Evolutionary conservation across 306 rosid species (phyloP).

Genomic region (Acacia melanoxylon): DNA sequence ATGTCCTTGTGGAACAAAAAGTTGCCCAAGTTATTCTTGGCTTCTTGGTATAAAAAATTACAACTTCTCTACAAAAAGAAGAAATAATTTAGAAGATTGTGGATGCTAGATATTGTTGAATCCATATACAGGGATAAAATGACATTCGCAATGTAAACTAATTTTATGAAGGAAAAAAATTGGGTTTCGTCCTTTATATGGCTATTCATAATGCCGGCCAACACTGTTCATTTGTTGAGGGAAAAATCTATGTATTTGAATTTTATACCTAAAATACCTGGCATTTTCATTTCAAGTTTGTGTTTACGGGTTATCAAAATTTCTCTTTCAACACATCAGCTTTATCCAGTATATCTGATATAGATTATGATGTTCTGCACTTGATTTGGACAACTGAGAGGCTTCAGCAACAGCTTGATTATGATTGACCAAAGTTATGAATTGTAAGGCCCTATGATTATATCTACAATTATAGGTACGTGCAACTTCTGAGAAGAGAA

Average conservation of each 20-base stretch:
- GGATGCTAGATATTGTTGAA: background rate
- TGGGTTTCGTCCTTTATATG: background rate
- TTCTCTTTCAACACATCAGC: constrained; percentile 57
- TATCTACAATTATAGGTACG: constrained; percentile 1
- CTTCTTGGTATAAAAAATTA: constrained; percentile 7
- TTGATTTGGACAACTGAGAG: constrained; percentile 72
- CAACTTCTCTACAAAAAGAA: background rate
- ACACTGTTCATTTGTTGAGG: background rate
- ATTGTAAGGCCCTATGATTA: constrained; percentile 48
- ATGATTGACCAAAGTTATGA: constrained; percentile 72
- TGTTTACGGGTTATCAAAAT: constrained; percentile 75
- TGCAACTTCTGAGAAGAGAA: constrained; percentile 4
- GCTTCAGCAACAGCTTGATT: constrained; percentile 74
- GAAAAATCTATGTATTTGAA: background rate
- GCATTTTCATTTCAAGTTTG: background rate
- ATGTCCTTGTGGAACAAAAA: background rate
- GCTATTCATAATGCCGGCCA: constrained; percentile 4
- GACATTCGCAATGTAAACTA: background rate
- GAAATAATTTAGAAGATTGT: background rate
- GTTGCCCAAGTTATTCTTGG: background rate
- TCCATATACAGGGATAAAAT: background rate
- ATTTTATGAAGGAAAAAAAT: background rate
- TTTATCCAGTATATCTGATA: constrained; percentile 53
- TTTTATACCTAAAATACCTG: too few relatives aligned
- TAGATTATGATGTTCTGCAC: constrained; percentile 68